Base-by-base conservation (phyloP, 805 yeast species). In the Candida schatavii region DNA sequence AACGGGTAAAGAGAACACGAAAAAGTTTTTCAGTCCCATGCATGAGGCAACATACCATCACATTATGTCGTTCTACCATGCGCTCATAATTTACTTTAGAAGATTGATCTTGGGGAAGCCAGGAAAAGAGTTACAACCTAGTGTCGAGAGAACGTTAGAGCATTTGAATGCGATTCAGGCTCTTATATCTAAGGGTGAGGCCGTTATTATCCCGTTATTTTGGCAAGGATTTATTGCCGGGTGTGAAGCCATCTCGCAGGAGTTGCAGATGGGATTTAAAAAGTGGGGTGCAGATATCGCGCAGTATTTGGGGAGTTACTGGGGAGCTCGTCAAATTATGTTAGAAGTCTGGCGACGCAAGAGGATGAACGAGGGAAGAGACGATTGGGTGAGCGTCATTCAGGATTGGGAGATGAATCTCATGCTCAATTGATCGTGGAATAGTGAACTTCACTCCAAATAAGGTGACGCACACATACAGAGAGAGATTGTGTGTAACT, bases 151-250 rank as follows among this genome's bases (percentile, higher is more conserved):
- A 28, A 85, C 86, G 2, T 67, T 88, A 39, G 64, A 70, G 19
- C 88, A 84, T 55, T 64, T 88, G 49, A 80, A 83, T 52, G 68
- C 73, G 42, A 75, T 88, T 42, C 85, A 81, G 43, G 56, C 59
- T 31, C 64, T 86, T 37, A 79, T 83, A 26, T 74, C 75, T 5
- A 63, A 72, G 17, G 80, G 77, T 20, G 66, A 69, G 40, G 80
- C 83, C 1, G 75, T 83, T 17, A 79, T 80, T 39, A 78, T 83
- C 27, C 96, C 97, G 3, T 65, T 87, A 26, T 80, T 87, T 51
- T 88, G 96, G 93, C 91, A 85, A 55, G 95, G 93, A 0, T 88
- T 88, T 50, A 83, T 88, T 34, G 89, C 91, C 1, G 96, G 95
- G 0, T 83, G 93, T 53, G 88, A 85, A 46, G 83, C 89, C 9